These are phyloP conservation scores for Paramyrothecium roridum DNA, from an alignment of 2,329 filamentous ascomycete species.

Conservation along the genomic window DNA sequence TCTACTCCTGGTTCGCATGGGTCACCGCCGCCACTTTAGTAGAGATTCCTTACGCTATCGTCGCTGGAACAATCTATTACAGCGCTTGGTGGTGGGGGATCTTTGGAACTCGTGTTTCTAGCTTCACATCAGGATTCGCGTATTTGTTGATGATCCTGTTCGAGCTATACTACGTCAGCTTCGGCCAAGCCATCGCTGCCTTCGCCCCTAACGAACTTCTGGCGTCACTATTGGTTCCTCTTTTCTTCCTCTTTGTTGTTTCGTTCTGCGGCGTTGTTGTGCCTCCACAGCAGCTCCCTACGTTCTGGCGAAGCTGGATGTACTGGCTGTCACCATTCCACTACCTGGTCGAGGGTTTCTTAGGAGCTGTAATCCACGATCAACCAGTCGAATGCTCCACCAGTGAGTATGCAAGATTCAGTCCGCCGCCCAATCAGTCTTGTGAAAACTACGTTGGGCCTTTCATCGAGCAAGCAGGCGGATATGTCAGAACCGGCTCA, in stretches of 20 bases:
- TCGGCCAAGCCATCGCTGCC: constrained; percentile 65
- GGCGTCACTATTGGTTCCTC: constrained; percentile 62
- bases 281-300: constrained; percentile 52
- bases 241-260: constrained; percentile 69
- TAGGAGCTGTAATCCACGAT: constrained; percentile 52
- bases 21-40: constrained; percentile 62
- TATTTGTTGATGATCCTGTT: constrained; percentile 66
- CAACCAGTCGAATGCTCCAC: constrained; percentile 52
- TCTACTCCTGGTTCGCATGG: constrained; percentile 75
- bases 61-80: constrained; percentile 52
- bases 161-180: constrained; percentile 62
- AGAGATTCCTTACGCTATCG: constrained; percentile 67
- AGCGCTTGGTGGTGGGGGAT: constrained; percentile 56
- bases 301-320: constrained; percentile 64
- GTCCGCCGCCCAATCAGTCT: constrained; percentile 53
- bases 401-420: constrained; percentile 58
- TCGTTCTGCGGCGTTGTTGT: constrained; percentile 71
- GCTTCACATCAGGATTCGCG: constrained; percentile 57
- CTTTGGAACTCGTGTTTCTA: constrained; percentile 44
- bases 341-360: constrained; percentile 62
- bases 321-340: constrained; percentile 67
- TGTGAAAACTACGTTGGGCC: constrained; percentile 57
- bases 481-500: constrained; percentile 56
- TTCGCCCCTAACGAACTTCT: constrained; percentile 65
- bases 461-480: constrained; percentile 52